Base-by-base conservation (phyloP, 2,329 filamentous ascomycete species). In the Aspergillus terreus region DNA sequence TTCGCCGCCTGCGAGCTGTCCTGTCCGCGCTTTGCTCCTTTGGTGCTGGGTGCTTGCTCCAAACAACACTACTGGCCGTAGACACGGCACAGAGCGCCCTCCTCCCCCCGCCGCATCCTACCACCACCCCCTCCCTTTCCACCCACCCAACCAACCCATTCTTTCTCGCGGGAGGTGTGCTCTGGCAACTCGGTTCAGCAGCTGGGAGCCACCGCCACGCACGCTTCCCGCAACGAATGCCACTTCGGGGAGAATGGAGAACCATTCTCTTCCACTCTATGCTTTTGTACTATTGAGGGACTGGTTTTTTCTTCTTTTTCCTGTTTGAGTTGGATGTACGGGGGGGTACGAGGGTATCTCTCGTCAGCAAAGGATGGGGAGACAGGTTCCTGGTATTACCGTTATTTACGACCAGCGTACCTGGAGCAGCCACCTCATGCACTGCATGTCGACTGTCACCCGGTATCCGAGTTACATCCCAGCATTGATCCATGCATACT, bases 21-120 rank as follows among this genome's bases (percentile, higher is more conserved):
- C 58, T 63, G 53, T 56, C 50, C 52, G 57, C 64, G 55, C 59
- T 59, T 59, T 54, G 48, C 54, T 55, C 47, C 45, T 58, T 55
- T 53, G 41, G 53, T 49, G 27, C 40, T 58, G 51, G 52, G 21
- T 52, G 42, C 21, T 38, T 45, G 44, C 46, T 54, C 47, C 42
- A 25, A 41, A 46, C 47, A 53, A 36, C 47, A 50, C 47, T 52
- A 50, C 51, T 55, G 54, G 45, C 47, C 50, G 52, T 49, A 56
- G 51, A 60, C 58, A 57, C 58, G 54, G 56, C 53, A 58, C 58
- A 58, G 50, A 52, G 47, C 46, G 48, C 48, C 47, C 48, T 51
- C 46, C 50, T 19, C 19, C 47, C 38, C 45, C 33, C 33, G 33
- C 33, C 33, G 33, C 33, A 14, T 36, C 33, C 33, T 36, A 19